phyloP scores from a whole-genome alignment of 2,329 filamentous ascomycete species.

The Calonectria crousiana region DNA sequence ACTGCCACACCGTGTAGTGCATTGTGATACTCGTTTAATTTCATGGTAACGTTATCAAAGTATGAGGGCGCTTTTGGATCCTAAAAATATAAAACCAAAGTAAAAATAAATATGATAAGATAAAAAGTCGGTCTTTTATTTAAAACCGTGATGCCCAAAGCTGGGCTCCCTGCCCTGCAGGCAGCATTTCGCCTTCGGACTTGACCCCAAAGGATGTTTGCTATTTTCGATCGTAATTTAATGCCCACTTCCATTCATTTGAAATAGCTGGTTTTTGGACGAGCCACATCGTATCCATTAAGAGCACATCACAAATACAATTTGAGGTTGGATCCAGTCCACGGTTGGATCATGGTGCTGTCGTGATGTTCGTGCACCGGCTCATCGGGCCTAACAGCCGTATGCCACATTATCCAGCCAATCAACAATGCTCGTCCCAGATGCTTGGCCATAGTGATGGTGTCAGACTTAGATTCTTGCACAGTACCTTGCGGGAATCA shows the following conservation, averaged over 20 bases:
- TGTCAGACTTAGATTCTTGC: conserved; percentile 16
- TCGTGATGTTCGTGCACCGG: conserved; percentile 26
- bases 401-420: conserved; percentile 25
- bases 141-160: neutral
- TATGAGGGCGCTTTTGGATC: neutral
- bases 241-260: neutral
- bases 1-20: neutral
- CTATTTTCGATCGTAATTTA: neutral
- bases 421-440: conserved; percentile 30
- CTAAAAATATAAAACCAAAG: neutral
- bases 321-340: neutral
- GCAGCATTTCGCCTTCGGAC: neutral
- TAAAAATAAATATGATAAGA: neutral
- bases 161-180: neutral
- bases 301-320: neutral
- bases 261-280: neutral
- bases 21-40: neutral
- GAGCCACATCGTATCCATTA: neutral
- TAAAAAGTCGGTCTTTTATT: neutral
- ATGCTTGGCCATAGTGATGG: conserved; percentile 6
- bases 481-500: conserved; percentile 25
- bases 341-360: conserved; percentile 12
- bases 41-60: too few relatives aligned
- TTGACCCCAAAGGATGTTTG: too few relatives aligned
- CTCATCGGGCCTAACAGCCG: conserved; percentile 37